Evolutionary conservation across 768 basidiomycete genomes (phyloP), one percentile per base, ranked within the genome.

Genomic region (Trametes sanguinea): DNA sequence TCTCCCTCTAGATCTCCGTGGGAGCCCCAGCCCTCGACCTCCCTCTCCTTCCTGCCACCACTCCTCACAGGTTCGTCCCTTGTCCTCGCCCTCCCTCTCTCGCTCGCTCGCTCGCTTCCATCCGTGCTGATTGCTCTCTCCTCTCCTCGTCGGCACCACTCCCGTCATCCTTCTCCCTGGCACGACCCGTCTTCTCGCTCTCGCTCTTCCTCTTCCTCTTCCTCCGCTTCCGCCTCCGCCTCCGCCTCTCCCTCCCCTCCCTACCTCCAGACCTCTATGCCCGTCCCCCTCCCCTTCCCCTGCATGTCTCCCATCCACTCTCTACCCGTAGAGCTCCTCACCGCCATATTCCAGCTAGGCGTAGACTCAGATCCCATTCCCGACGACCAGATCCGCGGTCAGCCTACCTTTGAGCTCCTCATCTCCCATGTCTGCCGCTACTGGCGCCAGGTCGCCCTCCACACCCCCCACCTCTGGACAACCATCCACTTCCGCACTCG

Each of bases 401-500:
- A 77, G 0, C 77, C 78, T 16, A 76, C 77, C 54, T 84, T 85
- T 67, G 84, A 85, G 69, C 74, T 86, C 57, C 58, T 79, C 42
- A 81, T 82, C 29, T 86, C 85, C 13, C 85, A 86, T 69, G 81
- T 87, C 40, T 87, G 81, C 66, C 76, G 67, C 6, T 76, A 79
- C 54, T 88, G 86, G 85, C 78, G 86, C 29, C 70, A 77, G 10
- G 75, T 87, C 52, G 83, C 85, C 0, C 69, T 86, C 37, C 73
- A 73, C 42, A 84, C 80, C 1, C 76, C 82, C 3, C 72, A 72
- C 33, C 76, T 87, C 32, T 71, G 87, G 87, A 80, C 79, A 7
- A 79, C 78, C 10, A 73, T 89, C 32, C 81, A 82, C 65, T 81
- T 87, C 64, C 78, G 82, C 42, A 78, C 81, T 53, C 77, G 76